Conservation (phyloP, 2,329 filamentous ascomycete genomes). For the Chrysoporthe austroafricana region DNA sequence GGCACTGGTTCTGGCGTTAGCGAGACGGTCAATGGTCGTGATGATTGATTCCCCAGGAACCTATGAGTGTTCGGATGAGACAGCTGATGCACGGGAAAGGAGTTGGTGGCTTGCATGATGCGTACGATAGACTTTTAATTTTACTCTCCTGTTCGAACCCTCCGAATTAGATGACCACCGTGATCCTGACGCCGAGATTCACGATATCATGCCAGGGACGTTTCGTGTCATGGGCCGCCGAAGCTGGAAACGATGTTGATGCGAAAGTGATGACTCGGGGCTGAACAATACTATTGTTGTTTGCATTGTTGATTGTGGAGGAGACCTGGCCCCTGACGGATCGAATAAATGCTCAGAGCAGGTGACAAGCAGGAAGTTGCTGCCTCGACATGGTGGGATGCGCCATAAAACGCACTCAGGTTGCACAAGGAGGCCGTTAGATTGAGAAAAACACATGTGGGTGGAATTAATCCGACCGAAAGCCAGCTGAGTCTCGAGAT, state of each 20-base stretch:
- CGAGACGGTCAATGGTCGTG: conserved; percentile 6
- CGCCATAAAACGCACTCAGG: not conserved
- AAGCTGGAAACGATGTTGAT: not conserved
- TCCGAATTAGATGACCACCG: not conserved
- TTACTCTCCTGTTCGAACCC: conserved; percentile 5
- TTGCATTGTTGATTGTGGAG: not conserved
- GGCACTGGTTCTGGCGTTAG: conserved; percentile 10
- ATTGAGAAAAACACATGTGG: not conserved
- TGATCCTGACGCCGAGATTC: not conserved
- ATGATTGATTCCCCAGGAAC: not conserved
- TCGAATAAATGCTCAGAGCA: not conserved
- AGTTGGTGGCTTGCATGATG: conserved; percentile 22
- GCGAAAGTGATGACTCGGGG: conserved; percentile 17
- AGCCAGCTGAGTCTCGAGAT: not conserved
- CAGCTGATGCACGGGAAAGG: conserved; percentile 12
- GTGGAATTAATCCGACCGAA: too few species aligned
- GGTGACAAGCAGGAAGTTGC: not conserved
- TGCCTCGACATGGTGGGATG: not conserved
- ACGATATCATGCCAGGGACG: not conserved
- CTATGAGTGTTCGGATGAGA: not conserved
- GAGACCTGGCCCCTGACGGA: not conserved
- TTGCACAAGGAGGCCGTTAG: not conserved
- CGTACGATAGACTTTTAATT: conserved; percentile 16
- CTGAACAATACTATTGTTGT: conserved; percentile 26
- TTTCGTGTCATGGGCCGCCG: not conserved